Conservation (phyloP, 345 rosid genomes). For the Lenwebbia sp. region DNA sequence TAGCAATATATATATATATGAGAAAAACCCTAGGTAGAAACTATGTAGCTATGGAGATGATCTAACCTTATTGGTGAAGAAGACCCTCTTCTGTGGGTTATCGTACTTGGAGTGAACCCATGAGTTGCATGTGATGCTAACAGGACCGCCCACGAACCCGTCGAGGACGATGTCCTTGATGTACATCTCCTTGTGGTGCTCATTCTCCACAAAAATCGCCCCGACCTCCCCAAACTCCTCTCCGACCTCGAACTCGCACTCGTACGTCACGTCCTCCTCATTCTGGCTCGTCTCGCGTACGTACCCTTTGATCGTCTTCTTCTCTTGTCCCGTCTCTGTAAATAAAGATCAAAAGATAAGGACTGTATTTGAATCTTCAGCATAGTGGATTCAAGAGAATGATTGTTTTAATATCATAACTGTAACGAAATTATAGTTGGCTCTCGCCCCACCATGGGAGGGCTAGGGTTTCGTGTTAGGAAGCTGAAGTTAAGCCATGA, state of each 20-base stretch:
- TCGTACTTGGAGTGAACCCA: conserved; percentile 54
- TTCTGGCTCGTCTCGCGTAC: conserved; percentile 18
- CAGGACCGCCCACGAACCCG: conserved; percentile 17
- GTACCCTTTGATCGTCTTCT: conserved; percentile 28
- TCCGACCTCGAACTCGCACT: conserved; percentile 41
- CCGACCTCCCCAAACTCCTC: conserved; percentile 52
- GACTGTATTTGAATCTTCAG: neutral
- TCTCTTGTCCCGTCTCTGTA: conserved; percentile 35
- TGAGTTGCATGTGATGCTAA: conserved; percentile 36
- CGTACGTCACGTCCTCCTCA: conserved; percentile 26
- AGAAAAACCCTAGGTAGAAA: neutral
- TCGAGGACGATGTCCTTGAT: conserved; percentile 33
- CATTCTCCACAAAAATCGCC: conserved; percentile 53
- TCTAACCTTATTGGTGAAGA: conserved; percentile 52
- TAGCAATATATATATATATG: no score
- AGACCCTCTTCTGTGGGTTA: conserved; percentile 37
- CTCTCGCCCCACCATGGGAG: neutral
- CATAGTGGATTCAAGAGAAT: neutral
- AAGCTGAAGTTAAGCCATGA: neutral
- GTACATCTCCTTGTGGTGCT: conserved; percentile 57
- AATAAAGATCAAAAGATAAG: neutral
- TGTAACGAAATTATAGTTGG: neutral
- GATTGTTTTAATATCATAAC: neutral
- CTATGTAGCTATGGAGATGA: no score
- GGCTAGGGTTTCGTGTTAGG: neutral